Base-by-base conservation (phyloP, 148 eudicot species). In the Chenopodium suecicum region DNA sequence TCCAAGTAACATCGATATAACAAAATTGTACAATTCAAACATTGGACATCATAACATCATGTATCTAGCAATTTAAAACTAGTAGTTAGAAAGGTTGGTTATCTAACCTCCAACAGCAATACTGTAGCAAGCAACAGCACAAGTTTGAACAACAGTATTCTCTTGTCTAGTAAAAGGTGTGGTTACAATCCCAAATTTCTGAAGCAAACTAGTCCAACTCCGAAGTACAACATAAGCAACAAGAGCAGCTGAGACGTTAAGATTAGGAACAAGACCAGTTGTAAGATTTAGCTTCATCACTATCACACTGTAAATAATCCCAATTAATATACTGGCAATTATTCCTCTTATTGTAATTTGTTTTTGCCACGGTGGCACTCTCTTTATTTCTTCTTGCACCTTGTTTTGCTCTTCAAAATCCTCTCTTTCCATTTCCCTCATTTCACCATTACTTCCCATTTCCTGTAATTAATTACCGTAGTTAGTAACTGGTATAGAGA, bases 91-190 rank as follows among this genome's bases (percentile, higher is more conserved):
- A 41, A 50, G 29, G 7, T 0, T n/a, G 16, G 65, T 79, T 20
- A 77, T 14, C 85, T 29, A 12, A 94, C 98, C 98, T 92, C 90
- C 96, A 74, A 91, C 88, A 83, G 96, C 82, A 78, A 94, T 89
- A 87, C 94, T 90, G 47, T 94, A 94, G 79, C 96, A 92, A 44
- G 98, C 96, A 83, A 92, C 96, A 25, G 98, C 96, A 87, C 92
- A 92, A 9, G 98, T 94, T 82, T 94, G 98, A 75, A 92, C 89
- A 32, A 91, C 64, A 1, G 98, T 94, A 69, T 94, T 94, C 86
- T 94, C 98, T 79, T 94, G 96, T 76, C 86, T 85, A 19, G 93
- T 94, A 78, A 94, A 94, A 0, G 96, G 96, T 31, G 88, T 68
- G 2, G 89, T 77, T 2, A 79, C 73, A 84, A 91, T 65, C 64